These are phyloP conservation scores for Metarhizium rileyi DNA, from an alignment of 2,329 filamentous ascomycete species.

Conservation along the genomic window DNA sequence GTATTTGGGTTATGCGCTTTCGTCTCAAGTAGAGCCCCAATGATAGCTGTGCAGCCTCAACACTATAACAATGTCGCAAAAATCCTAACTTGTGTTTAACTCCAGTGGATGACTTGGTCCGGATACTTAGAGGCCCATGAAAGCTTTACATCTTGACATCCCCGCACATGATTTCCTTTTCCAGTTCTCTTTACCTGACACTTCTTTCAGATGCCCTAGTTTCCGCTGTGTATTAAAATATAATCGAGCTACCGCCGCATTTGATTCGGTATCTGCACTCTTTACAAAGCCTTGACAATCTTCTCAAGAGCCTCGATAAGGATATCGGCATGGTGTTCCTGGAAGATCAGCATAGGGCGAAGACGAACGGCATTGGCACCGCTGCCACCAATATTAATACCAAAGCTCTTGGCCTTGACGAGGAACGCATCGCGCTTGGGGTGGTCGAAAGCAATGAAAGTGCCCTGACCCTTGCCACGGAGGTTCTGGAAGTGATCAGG, in stretches of 20 bases:
- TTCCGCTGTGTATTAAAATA: not conserved
- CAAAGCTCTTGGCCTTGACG: slow-evolving; percentile 65
- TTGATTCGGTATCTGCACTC: not conserved
- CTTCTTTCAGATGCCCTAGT: not conserved
- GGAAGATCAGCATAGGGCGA: slow-evolving; percentile 85
- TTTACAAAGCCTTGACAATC: slow-evolving; percentile 42
- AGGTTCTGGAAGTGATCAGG: slow-evolving; percentile 74
- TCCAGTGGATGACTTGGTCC: not conserved
- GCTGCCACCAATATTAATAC: slow-evolving; percentile 80
- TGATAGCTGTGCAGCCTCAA: not conserved
- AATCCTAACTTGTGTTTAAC: not conserved
- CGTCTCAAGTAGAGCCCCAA: too few relatives aligned
- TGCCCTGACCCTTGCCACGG: slow-evolving; percentile 78
- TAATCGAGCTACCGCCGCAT: not conserved
- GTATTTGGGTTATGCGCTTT: too few relatives aligned
- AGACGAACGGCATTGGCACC: slow-evolving; percentile 68
- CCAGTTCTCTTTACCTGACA: not conserved
- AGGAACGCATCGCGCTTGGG: slow-evolving; percentile 72
- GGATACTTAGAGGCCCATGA: not conserved
- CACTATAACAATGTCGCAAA: not conserved
- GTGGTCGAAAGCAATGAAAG: slow-evolving; percentile 87
- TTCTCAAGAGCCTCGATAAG: slow-evolving; percentile 71
- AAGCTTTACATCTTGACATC: not conserved
- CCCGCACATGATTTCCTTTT: not conserved
- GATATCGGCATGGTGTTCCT: slow-evolving; percentile 83